Evolutionary conservation across 805 yeast genomes (phyloP).

Genomic region (Ogataea trehaloabstinens): DNA sequence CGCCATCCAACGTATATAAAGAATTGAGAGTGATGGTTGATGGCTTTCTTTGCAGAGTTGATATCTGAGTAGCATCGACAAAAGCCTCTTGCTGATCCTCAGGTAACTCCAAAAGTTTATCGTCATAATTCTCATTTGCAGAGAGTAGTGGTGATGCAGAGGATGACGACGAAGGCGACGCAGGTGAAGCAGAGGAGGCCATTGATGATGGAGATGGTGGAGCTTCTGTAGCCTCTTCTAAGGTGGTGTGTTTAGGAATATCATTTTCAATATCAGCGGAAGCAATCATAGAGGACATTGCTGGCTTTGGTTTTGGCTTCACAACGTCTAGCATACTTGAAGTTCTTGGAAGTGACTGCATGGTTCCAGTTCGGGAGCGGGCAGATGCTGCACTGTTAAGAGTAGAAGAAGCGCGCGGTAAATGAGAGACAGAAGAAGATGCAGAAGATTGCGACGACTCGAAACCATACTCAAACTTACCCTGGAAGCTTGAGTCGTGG

Average conservation of each 20-base stretch:
- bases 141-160: neutral
- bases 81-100: conserved; percentile 4
- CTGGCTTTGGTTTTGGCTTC: conserved; percentile 10
- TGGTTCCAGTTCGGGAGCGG: conserved; percentile 12
- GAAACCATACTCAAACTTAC: conserved; percentile 22
- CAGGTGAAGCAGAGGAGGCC: neutral
- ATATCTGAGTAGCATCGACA: conserved; percentile 1
- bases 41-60: conserved; percentile 9
- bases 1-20: conserved; percentile 23
- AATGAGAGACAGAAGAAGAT: conserved; percentile 6
- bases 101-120: conserved; percentile 1
- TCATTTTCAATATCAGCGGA: conserved; percentile 7
- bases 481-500: conserved; percentile 15
- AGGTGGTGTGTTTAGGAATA: conserved; percentile 8
- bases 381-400: conserved; percentile 16
- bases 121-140: conserved; percentile 1
- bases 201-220: conserved; percentile 7
- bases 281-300: conserved; percentile 12
- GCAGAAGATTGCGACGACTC: conserved; percentile 8
- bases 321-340: conserved; percentile 16
- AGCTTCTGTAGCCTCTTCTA: neutral
- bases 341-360: conserved; percentile 7
- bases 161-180: conserved; percentile 3
- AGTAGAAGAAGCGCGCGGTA: conserved; percentile 7
- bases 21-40: conserved; percentile 18